These are phyloP conservation scores for Hippophae rhamnoides DNA, from an alignment of 306 rosid genomes.

Conservation along the genomic window DNA sequence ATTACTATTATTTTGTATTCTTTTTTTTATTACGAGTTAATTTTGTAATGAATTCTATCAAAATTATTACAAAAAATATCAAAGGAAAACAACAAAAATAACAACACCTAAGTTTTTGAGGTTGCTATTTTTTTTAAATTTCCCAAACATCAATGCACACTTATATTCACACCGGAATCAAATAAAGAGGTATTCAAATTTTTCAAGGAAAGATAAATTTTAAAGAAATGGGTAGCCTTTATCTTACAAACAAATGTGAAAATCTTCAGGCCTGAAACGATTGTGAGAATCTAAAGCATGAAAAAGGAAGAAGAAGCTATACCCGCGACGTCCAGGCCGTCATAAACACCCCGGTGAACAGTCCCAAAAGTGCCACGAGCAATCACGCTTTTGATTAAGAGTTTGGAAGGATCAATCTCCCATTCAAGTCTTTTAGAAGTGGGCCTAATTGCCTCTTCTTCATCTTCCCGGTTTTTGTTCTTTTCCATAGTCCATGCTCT, in stretches of 20 bases:
- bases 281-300: not conserved
- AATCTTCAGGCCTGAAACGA: not conserved
- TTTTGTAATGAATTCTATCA: too few relatives aligned
- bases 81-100: too few relatives aligned
- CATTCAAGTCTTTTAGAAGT: constrained; percentile 58
- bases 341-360: constrained; percentile 93
- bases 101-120: too few relatives aligned
- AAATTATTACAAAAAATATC: too few relatives aligned
- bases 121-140: too few relatives aligned
- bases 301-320: not conserved
- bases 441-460: constrained; percentile 31
- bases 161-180: too few relatives aligned
- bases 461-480: constrained; percentile 56
- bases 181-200: constrained; percentile 2
- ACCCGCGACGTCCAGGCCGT: constrained; percentile 92
- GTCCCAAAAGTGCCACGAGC: constrained; percentile 99
- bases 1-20: too few relatives aligned
- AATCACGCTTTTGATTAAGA: constrained; percentile 60
- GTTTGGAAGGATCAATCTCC: constrained; percentile 97
- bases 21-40: too few relatives aligned
- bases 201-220: constrained; percentile 4
- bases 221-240: constrained; percentile 14
- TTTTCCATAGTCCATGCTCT: constrained; percentile 94
- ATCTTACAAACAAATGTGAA: too few relatives aligned
- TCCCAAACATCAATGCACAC: too few relatives aligned